These are phyloP conservation scores for Penicillium silybi DNA, from an alignment of 495 filamentous ascomycete genomes.

Conservation along the genomic window DNA sequence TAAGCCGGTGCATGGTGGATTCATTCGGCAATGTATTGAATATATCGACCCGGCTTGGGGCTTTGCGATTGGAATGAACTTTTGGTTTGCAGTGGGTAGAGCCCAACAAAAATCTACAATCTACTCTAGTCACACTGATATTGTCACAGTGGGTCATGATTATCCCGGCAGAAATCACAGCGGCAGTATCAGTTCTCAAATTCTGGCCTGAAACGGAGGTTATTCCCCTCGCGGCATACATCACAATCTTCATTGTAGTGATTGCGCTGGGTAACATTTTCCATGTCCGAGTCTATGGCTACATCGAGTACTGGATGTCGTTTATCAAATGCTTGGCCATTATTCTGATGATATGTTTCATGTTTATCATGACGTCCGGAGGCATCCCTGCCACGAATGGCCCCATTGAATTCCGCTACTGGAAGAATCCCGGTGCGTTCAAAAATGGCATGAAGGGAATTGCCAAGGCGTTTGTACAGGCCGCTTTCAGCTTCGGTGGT, in stretches of 20 bases:
- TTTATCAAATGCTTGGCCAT: constrained; percentile 26
- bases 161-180: constrained; percentile 30
- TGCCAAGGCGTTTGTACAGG: constrained; percentile 27
- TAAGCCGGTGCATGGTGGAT: constrained; percentile 28
- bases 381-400: constrained; percentile 26
- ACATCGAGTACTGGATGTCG: constrained; percentile 29
- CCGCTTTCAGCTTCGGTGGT: constrained; percentile 28
- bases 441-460: constrained; percentile 33
- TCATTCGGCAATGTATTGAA: constrained; percentile 29
- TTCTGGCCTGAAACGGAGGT: constrained; percentile 25
- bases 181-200: constrained; percentile 24
- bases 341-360: constrained; percentile 28
- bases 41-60: constrained; percentile 29
- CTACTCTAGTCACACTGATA: neutral
- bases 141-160: constrained; percentile 27
- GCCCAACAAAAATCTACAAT: neutral
- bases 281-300: constrained; percentile 23
- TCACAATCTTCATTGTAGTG: constrained; percentile 24
- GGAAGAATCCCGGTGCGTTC: constrained; percentile 27
- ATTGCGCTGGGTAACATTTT: constrained; percentile 21
- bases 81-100: constrained; percentile 33
- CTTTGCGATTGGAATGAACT: constrained; percentile 30
- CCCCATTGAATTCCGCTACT: constrained; percentile 25
- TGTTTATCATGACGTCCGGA: constrained; percentile 32
- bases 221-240: constrained; percentile 25